Conservation (phyloP, 225 moss, liverwort and hornwort species). For the Marchantia paleacea region DNA sequence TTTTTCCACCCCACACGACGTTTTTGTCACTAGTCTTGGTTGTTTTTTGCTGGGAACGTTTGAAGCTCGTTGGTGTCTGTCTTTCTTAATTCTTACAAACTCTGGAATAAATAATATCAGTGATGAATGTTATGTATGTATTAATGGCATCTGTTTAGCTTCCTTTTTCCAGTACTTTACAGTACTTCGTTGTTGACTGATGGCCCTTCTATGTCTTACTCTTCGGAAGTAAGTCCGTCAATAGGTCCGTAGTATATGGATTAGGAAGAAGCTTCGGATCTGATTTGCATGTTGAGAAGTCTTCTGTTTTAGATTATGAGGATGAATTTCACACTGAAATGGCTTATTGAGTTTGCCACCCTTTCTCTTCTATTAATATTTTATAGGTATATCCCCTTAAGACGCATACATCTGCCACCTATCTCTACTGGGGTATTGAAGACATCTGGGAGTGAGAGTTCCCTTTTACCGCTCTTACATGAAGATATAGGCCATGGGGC, state of each 20-base stretch:
- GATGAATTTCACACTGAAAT: neutral
- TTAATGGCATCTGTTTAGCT: conserved; percentile 7
- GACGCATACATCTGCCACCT: conserved; percentile 67
- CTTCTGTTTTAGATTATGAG: neutral
- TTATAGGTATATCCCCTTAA: conserved; percentile 80
- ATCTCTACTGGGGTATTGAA: conserved; percentile 39
- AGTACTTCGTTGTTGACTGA: neutral
- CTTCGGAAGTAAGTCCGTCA: neutral
- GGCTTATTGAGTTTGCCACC: neutral
- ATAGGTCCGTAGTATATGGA: neutral
- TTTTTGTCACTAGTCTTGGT: neutral
- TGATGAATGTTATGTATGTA: neutral
- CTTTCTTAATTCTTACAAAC: neutral
- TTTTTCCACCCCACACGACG: neutral
- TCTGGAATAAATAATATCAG: no score
- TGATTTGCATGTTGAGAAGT: neutral
- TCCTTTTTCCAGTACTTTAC: neutral
- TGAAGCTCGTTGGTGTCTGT: neutral
- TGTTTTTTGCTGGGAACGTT: neutral
- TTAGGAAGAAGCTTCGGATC: neutral
- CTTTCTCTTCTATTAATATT: neutral
- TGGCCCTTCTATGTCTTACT: neutral
- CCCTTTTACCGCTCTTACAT: conserved; percentile 53
- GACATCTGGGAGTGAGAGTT: conserved; percentile 28
- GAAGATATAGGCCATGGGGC: conserved; percentile 93